Evolutionary conservation across 129 eudicot species (phyloP).

Genomic region (Flaveria robusta): DNA sequence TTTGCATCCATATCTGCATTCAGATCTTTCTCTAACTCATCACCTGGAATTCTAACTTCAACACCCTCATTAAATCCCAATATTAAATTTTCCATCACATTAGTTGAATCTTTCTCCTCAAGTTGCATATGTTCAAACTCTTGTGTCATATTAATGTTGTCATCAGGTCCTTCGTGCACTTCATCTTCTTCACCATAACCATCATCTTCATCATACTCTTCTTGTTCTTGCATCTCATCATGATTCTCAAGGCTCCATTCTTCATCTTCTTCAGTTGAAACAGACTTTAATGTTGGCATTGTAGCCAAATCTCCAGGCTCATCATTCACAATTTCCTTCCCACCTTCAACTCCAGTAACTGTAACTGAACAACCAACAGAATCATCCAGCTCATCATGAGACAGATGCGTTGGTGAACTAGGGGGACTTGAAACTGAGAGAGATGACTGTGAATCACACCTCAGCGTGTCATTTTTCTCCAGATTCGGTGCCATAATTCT

Average conservation of each 20-base stretch:
- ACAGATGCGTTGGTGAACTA: slow-evolving; percentile 77
- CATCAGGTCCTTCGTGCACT: slow-evolving; percentile 69
- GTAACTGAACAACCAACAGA: slow-evolving; percentile 57
- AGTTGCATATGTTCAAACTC: slow-evolving; percentile 64
- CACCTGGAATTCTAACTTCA: slow-evolving; percentile 77
- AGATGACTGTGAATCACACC: slow-evolving; percentile 89
- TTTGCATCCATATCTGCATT: slow-evolving; percentile 33
- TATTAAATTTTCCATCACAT: slow-evolving; percentile 58
- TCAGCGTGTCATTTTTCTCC: slow-evolving; percentile 38
- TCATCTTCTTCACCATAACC: slow-evolving; percentile 89
- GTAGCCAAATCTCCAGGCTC: slow-evolving; percentile 37
- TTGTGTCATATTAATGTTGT: slow-evolving; percentile 53
- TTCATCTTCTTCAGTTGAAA: slow-evolving; percentile 73
- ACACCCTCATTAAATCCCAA: slow-evolving; percentile 92
- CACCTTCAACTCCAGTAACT: slow-evolving; percentile 44
- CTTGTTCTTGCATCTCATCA: slow-evolving; percentile 76
- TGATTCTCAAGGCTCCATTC: slow-evolving; percentile 77
- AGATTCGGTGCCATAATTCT: slow-evolving; percentile 39
- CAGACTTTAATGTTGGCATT: slow-evolving; percentile 41
- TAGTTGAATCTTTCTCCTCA: slow-evolving; percentile 51
- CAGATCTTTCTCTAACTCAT: slow-evolving; percentile 57
- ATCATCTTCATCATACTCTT: slow-evolving; percentile 90
- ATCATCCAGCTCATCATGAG: slow-evolving; percentile 92
- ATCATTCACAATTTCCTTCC: slow-evolving; percentile 39
- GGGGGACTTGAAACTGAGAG: slow-evolving; percentile 89